Base-by-base conservation (phyloP, 208 protist species). In the Lotmaria passim region DNA sequence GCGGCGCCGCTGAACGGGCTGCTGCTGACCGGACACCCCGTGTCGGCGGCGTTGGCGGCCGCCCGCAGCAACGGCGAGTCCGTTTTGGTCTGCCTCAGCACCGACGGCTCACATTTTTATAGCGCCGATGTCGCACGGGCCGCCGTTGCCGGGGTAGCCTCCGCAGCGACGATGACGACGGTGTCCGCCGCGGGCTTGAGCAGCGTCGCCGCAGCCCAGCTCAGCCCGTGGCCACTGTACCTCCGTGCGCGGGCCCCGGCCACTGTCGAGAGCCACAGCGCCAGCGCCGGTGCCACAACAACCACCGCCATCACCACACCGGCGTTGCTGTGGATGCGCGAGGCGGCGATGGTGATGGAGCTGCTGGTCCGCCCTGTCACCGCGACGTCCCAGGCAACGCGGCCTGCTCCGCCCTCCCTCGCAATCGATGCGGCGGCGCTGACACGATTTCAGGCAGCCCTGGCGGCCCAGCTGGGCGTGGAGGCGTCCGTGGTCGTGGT, bases 91-190 rank as follows among this genome's bases (percentile, higher is more conserved):
- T 93, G 88, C 50, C 56, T 85, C 4, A 86, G 75, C 33, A 39
- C 85, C 12, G 88, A 93, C 44, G 88, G 88, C 24, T n/a, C 36
- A 43, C 72, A 81, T 44, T 93, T 89, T 60, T 87, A 84, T 68
- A 89, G 82, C 73, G 73, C 88, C 47, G 88, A 90, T 62, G 44
- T 75, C 26, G 59, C 69, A 21, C 69, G 69, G 2, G 51, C 50
- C 4, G 60, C 58, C 30, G 36, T 65, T 23, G 34, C 58, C 0
- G 38, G 23, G n/a, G 34, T 3, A 19, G n/a, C 38, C 21, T n/a
- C 48, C 36, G 44, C 41, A 62, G 24, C 24, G n/a, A n/a, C 30
- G 17, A 17, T 51, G 12, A 36, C 50, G 53, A 69, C 23, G 10
- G 57, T 70, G n/a, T 39, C 43, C 30, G 62, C 59, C n/a, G n/a